Base-by-base conservation (phyloP, 1,284 basidiomycete genomes). In the Malassezia obtusa region DNA sequence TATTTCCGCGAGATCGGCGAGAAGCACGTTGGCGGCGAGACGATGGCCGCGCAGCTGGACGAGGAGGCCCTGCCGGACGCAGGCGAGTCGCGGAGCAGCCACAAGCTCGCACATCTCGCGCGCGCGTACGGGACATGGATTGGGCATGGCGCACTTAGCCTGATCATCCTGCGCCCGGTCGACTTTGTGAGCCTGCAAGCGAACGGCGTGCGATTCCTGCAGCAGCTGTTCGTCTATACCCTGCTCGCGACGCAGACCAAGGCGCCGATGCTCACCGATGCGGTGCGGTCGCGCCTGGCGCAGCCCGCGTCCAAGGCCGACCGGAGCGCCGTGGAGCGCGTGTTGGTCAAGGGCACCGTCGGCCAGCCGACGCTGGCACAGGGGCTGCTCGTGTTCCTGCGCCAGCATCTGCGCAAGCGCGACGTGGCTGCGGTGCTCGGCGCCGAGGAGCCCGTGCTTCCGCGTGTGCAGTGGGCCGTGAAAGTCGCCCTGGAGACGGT, bases 1-100 rank as follows among this genome's bases (percentile, higher is more conserved):
- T 91, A 96, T 69, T 76, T 98, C 31, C 84, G 92, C 10, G 87
- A 89, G 59, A 77, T 98, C 26, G 90, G 89, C 15, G 88, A 95
- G 75, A 81, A 78, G 15, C 80, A 77, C 35, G 86, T 91, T 28
- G 89, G 89, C 2, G 89, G 89, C 2, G 86, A 85, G 63, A 78
- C 87, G 44, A 78, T 88, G 62, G 86, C 85, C 68, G 53, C 49
- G 5, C 33, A 40, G 9, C 52, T 47, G 43, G 53, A 66, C 44
- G 58, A 63, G 36, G 61, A 65, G 25, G 72, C 75, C 15, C 77
- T 73, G 7, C 79, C 80, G 46, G 78, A 80, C 39, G 60, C 78
- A 37, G 17, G 45, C 2, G 15, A 19, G 2, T 40, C 15, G 24
- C 10, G 52, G 41, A 0, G 45, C 21, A 4, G 52, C 49, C 44